phyloP scores from a whole-genome alignment of 345 rosid species.

The Abelmoschus esculentus region DNA sequence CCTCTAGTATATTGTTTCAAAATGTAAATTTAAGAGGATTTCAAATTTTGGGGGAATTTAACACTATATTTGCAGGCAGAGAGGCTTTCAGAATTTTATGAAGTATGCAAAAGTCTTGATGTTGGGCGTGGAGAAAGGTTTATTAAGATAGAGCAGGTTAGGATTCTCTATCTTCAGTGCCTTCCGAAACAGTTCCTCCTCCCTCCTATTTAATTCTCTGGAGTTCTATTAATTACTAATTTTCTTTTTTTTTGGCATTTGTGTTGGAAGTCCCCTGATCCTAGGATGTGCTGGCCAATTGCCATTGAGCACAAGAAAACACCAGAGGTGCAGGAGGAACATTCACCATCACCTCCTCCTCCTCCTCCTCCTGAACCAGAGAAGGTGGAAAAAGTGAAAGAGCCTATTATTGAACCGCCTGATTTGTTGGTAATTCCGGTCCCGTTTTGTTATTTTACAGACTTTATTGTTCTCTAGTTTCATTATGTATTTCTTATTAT shows the following conservation, averaged over 20 bases:
- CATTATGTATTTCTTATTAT: not conserved
- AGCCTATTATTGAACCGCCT: conserved; percentile 50
- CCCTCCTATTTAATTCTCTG: not conserved
- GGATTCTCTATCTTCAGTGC: not conserved
- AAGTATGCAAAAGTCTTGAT: conserved; percentile 80
- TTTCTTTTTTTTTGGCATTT: conserved; percentile 1
- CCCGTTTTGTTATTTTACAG: not conserved
- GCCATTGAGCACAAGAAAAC: conserved; percentile 61
- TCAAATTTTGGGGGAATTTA: not conserved
- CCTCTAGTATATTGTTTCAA: not conserved
- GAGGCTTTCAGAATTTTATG: conserved; percentile 87
- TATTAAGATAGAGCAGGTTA: conserved; percentile 91
- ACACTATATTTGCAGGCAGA: conserved; percentile 53
- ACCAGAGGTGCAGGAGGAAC: conserved; percentile 42
- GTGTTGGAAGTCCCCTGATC: conserved; percentile 65
- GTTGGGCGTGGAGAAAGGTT: conserved; percentile 83
- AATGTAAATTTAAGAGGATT: conserved; percentile 11
- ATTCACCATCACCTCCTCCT: conserved; percentile 40
- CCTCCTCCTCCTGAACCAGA: conserved; percentile 38
- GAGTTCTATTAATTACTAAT: not conserved
- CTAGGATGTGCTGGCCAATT: conserved; percentile 72
- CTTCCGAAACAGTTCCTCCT: conserved; percentile 1
- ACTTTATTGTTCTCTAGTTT: not conserved
- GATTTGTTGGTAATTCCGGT: conserved; percentile 60
- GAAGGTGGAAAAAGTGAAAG: conserved; percentile 37